Evolutionary conservation across 768 basidiomycete species (phyloP), one percentile per base, ranked within the genome.

Genomic region (Lanmaoa pseudosensibilis): DNA sequence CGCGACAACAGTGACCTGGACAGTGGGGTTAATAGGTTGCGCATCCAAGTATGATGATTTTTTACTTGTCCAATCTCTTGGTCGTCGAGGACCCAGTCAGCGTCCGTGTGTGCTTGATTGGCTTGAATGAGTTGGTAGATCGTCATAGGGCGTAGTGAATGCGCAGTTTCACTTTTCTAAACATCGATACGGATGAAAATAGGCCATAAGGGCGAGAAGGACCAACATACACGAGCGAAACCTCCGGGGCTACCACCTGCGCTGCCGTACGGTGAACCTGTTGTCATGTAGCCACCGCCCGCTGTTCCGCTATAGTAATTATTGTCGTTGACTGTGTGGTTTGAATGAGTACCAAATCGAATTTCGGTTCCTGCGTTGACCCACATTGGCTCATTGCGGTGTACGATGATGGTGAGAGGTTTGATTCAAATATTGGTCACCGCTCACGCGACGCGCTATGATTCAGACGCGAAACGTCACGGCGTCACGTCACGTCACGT

Each of bases 51-150:
- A 21, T 2, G 10, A 19, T 11, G 2, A 8, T 2, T 33, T 61
- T 76, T 58, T 60, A 92, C 95, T 71, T 92, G 91, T 46, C 89
- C 89, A 55, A 94, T 78, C 59, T 94, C 90, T 5, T 79, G 73
- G 30, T 85, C 88, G 55, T 94, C 94, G 34, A 98, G 77, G 56
- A 79, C 78, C 85, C 93, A 97, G 55, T 95, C 92, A 2, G 91
- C 88, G 62, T 98, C 95, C 1, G 88, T 79, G 67, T 96, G 92
- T 6, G 86, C 80, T 76, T 95, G 94, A n/a, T 75, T 79, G 2
- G 94, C 89, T 61, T 82, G 80, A 36, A 77, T 68, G 44, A 97
- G 78, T 67, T 96, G 94, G 50, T 83, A 80, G 63, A 90, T 80
- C 4, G 88, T 92, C 49, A 92, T 81, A 4, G 93, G 92, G 36